phyloP scores from a whole-genome alignment of 2,329 filamentous ascomycete genomes.

The Tympanopsis confertula region DNA sequence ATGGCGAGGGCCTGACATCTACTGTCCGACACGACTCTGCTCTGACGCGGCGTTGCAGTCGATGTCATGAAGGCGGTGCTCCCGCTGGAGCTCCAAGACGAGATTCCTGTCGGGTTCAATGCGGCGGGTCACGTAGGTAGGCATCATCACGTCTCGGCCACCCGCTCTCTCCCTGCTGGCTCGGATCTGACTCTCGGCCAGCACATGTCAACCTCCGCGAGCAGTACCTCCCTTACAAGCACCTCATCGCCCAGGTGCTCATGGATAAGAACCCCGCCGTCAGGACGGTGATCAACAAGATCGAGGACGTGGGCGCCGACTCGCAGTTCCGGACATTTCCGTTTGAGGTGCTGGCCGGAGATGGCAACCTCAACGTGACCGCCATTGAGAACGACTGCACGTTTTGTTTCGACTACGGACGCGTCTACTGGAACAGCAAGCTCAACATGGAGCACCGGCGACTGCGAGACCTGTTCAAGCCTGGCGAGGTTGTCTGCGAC shows the following conservation, averaged over 20 bases:
- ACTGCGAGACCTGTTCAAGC: conserved; percentile 64
- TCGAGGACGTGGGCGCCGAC: conserved; percentile 73
- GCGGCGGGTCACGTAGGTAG: conserved; percentile 75
- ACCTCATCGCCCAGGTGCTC: conserved; percentile 73
- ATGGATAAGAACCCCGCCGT: conserved; percentile 79
- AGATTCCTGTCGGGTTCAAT: conserved; percentile 77
- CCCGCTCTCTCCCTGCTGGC: conserved; percentile 1
- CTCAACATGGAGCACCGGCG: conserved; percentile 81
- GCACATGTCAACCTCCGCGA: conserved; percentile 85
- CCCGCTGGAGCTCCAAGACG: conserved; percentile 66
- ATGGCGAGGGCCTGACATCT: conserved; percentile 4
- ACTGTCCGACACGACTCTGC: conserved; percentile 1
- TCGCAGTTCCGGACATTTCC: conserved; percentile 83
- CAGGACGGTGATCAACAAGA: conserved; percentile 90
- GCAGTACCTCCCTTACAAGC: conserved; percentile 73
- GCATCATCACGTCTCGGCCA: conserved; percentile 12
- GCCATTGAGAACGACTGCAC: conserved; percentile 71
- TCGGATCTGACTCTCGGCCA: conserved; percentile 14
- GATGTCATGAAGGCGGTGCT: conserved; percentile 77
- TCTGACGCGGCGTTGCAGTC: conserved; percentile 28
- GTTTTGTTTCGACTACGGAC: conserved; percentile 89
- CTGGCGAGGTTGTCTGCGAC: conserved; percentile 84
- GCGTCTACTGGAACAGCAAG: conserved; percentile 96
- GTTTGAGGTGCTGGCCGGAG: conserved; percentile 80
- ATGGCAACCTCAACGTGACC: conserved; percentile 72